Evolutionary conservation across 164 flowering plant genomes (phyloP).

Genomic region (Liriodendron chinense): DNA sequence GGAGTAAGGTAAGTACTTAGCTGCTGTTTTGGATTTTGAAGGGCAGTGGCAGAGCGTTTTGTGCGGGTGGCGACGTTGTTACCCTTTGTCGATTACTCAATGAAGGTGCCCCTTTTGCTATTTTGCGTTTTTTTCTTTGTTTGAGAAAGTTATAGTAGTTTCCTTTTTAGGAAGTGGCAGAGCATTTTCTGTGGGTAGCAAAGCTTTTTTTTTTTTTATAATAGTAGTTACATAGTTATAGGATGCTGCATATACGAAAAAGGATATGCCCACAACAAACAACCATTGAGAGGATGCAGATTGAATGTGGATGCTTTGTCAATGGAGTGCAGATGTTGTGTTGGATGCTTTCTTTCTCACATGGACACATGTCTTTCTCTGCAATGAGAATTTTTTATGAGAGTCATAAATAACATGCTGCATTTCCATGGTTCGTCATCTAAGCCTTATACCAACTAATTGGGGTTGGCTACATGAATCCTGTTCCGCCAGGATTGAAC

Average conservation of each 20-base stretch:
- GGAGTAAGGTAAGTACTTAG: constrained; percentile 9
- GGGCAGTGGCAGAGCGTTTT: constrained; percentile 82
- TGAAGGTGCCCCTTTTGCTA: constrained; percentile 41
- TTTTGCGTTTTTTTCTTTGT: not conserved
- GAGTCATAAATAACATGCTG: too few relatives aligned
- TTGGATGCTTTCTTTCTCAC: not conserved
- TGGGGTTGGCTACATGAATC: too few relatives aligned
- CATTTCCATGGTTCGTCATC: too few relatives aligned
- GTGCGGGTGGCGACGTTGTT: constrained; percentile 77
- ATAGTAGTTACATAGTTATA: too few relatives aligned
- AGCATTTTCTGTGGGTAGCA: too few relatives aligned
- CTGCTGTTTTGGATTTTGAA: constrained; percentile 37
- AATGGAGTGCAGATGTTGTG: not conserved
- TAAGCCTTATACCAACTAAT: too few relatives aligned
- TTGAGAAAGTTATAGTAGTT: not conserved
- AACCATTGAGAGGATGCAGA: not conserved
- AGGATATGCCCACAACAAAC: not conserved
- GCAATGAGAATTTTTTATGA: not conserved
- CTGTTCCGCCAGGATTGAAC: too few relatives aligned
- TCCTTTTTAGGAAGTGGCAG: not conserved
- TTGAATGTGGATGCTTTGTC: not conserved
- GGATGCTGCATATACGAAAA: not conserved
- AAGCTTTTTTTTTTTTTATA: too few relatives aligned
- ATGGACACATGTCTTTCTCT: not conserved
- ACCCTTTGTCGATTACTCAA: constrained; percentile 41